phyloP scores from a whole-genome alignment of 2,329 filamentous ascomycete species.

The Ophiostoma quercus region DNA sequence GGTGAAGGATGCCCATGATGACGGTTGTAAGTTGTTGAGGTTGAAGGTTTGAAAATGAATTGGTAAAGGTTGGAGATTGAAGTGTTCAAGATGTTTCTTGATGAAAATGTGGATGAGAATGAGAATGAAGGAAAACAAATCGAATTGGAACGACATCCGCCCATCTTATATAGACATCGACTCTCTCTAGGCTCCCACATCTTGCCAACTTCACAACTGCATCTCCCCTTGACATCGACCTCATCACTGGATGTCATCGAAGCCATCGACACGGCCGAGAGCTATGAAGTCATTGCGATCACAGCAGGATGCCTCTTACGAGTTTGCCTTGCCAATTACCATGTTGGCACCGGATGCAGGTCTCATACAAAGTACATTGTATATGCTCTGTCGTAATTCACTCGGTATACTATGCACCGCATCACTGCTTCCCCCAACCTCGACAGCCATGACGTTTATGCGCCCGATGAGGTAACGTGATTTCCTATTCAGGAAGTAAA shows the following conservation, averaged over 20 bases:
- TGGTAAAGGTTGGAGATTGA: not conserved
- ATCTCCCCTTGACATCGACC: not conserved
- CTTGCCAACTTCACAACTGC: not conserved
- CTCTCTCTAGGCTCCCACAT: not conserved
- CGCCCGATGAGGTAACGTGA: not conserved
- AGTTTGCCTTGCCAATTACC: not conserved
- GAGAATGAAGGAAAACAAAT: not conserved
- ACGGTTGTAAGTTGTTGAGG: not conserved
- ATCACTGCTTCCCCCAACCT: not conserved
- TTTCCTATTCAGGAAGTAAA: not conserved
- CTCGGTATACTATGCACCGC: not conserved
- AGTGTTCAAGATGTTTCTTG: not conserved
- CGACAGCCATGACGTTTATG: not conserved
- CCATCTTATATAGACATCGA: not conserved
- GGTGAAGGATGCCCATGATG: conserved; percentile 24
- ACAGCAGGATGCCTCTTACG: not conserved
- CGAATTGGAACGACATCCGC: not conserved
- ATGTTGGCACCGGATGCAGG: not conserved
- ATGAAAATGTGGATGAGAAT: not conserved
- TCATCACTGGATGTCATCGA: not conserved
- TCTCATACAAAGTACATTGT: not conserved
- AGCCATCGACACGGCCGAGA: not conserved
- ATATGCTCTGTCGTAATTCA: not conserved
- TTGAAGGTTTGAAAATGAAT: not conserved
- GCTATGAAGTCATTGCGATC: not conserved